Conservation (phyloP, 208 protist species). For the Crithidia sp. region DNA sequence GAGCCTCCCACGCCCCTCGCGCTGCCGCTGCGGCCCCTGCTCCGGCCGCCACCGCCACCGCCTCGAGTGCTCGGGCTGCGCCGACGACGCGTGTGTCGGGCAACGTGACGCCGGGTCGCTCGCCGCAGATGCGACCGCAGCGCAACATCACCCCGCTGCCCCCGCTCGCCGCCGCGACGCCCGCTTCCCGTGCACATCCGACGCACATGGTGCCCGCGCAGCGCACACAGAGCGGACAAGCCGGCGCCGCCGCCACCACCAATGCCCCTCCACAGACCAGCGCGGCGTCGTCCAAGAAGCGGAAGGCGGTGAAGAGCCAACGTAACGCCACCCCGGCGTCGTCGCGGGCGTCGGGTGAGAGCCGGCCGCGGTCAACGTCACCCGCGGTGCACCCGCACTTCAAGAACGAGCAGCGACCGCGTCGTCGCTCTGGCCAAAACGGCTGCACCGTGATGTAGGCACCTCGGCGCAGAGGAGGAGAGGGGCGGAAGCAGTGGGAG, state of each 20-base stretch:
- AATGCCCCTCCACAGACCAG: background rate
- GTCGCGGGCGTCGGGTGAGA: background rate
- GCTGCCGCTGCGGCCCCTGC: too few species aligned
- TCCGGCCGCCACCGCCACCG: too few species aligned
- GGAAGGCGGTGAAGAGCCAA: background rate
- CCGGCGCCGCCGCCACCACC: background rate
- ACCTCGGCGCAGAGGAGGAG: background rate
- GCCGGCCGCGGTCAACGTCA: conserved; percentile 4
- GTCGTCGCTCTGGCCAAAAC: conserved; percentile 1
- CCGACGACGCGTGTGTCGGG: conserved; percentile 1
- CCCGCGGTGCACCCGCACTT: conserved; percentile 14
- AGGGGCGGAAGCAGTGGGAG: background rate
- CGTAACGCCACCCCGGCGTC: background rate
- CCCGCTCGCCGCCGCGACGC: background rate
- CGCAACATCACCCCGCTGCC: conserved; percentile 8
- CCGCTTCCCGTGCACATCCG: background rate
- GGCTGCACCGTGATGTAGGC: conserved; percentile 12
- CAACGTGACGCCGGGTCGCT: background rate
- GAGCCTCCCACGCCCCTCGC: too few species aligned
- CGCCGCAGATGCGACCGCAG: conserved; percentile 10
- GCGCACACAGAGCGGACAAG: background rate
- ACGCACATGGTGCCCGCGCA: background rate
- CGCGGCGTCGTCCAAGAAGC: background rate
- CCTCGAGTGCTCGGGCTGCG: background rate
- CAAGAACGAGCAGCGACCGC: conserved; percentile 2